These are phyloP conservation scores for Ceratocystis destructans DNA, from an alignment of 2,329 filamentous ascomycete species.

Conservation along the genomic window DNA sequence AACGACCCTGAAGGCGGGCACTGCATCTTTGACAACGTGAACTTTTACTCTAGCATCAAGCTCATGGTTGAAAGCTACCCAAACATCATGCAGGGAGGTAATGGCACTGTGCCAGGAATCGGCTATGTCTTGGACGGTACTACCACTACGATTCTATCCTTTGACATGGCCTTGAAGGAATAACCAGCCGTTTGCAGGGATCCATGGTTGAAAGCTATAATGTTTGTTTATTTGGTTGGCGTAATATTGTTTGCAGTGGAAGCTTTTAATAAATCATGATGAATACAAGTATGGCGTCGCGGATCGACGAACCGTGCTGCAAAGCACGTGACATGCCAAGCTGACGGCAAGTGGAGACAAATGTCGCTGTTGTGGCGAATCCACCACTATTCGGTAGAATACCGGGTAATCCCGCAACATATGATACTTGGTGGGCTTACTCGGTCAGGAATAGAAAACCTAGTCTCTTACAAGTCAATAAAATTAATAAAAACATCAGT, in stretches of 20 bases:
- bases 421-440: too few species aligned
- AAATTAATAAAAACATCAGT: too few species aligned
- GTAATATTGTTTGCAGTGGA: not conserved
- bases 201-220: not conserved
- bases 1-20: conserved; percentile 43
- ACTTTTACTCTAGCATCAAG: conserved; percentile 43
- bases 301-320: too few species aligned
- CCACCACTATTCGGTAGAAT: too few species aligned
- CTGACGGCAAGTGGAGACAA: too few species aligned
- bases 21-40: conserved; percentile 43
- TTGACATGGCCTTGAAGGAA: not conserved
- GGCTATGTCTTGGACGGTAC: conserved; percentile 33
- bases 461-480: too few species aligned
- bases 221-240: not conserved
- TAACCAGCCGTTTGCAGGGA: not conserved
- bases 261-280: too few species aligned
- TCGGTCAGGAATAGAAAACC: too few species aligned
- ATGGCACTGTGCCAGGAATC: conserved; percentile 37
- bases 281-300: too few species aligned
- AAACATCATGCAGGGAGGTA: conserved; percentile 35
- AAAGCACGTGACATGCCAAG: too few species aligned
- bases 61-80: conserved; percentile 40
- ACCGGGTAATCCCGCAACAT: too few species aligned
- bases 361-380: too few species aligned
- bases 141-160: conserved; percentile 9